phyloP scores from a whole-genome alignment of 441 rosid genomes.

The Gossypium trilobum region DNA sequence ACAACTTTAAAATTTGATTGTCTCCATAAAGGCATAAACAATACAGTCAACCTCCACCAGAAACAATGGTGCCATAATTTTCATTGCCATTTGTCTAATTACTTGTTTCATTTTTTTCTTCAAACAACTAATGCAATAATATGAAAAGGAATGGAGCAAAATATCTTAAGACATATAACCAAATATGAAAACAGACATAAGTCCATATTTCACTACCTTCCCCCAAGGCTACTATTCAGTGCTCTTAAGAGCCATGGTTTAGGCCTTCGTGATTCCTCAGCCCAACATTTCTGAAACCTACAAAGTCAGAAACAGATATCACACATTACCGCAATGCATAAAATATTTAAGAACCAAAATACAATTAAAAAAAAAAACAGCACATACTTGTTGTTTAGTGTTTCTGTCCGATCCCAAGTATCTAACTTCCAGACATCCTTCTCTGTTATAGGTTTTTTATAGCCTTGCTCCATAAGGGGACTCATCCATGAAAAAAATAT shows the following conservation, averaged over 20 bases:
- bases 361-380: neutral
- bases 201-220: slow-evolving; percentile 71
- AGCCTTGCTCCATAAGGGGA: slow-evolving; percentile 87
- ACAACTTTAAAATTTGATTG: neutral
- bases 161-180: slow-evolving; percentile 1
- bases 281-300: slow-evolving; percentile 88
- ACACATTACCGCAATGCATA: slow-evolving; percentile 13
- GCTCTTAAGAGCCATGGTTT: slow-evolving; percentile 96
- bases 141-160: slow-evolving; percentile 12
- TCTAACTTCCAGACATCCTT: slow-evolving; percentile 94
- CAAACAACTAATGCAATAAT: neutral
- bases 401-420: slow-evolving; percentile 82
- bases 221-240: slow-evolving; percentile 73
- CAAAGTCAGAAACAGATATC: slow-evolving; percentile 22
- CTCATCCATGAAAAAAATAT: slow-evolving; percentile 75
- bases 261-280: slow-evolving; percentile 57
- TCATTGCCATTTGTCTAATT: neutral
- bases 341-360: slow-evolving; percentile 14
- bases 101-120: neutral
- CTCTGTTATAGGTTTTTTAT: slow-evolving; percentile 80
- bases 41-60: neutral
- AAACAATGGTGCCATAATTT: neutral
- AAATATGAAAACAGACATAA: slow-evolving; percentile 3
- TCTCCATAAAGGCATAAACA: neutral
- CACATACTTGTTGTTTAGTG: slow-evolving; percentile 52